Conservation (phyloP, 2,329 filamentous ascomycete genomes). For the Dendrostoma leiphaemia region DNA sequence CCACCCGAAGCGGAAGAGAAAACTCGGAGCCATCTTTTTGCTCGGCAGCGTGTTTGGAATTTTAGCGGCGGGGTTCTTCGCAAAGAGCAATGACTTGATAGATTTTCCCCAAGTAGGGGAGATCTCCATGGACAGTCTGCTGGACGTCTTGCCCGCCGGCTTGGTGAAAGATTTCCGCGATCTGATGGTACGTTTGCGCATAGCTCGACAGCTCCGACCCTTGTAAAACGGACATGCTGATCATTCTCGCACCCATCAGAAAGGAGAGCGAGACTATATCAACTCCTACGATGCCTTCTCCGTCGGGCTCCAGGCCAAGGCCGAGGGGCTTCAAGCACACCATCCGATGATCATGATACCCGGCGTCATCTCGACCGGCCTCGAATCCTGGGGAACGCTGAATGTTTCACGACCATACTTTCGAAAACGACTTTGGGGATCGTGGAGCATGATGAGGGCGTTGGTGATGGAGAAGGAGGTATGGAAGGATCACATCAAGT, state of each 20-base stretch:
- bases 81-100: conserved; percentile 84
- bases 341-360: conserved; percentile 97
- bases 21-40: conserved; percentile 78
- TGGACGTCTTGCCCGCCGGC: conserved; percentile 84
- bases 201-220: background rate
- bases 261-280: conserved; percentile 77
- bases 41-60: conserved; percentile 90
- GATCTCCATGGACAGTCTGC: conserved; percentile 77
- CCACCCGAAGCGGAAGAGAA: conserved; percentile 64
- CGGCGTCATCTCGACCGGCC: conserved; percentile 92
- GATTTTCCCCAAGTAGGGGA: conserved; percentile 70
- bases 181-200: conserved; percentile 62
- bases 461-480: conserved; percentile 87
- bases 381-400: conserved; percentile 94
- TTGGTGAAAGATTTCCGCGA: conserved; percentile 84
- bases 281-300: conserved; percentile 93
- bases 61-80: conserved; percentile 85
- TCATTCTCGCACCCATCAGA: conserved; percentile 43
- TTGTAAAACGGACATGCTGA: background rate
- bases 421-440: conserved; percentile 91
- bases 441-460: conserved; percentile 98
- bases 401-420: conserved; percentile 87
- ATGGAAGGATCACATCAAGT: conserved; percentile 97
- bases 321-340: conserved; percentile 76
- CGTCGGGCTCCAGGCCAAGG: conserved; percentile 77